phyloP scores from a whole-genome alignment of 306 rosid species.

The Myrica gale region DNA sequence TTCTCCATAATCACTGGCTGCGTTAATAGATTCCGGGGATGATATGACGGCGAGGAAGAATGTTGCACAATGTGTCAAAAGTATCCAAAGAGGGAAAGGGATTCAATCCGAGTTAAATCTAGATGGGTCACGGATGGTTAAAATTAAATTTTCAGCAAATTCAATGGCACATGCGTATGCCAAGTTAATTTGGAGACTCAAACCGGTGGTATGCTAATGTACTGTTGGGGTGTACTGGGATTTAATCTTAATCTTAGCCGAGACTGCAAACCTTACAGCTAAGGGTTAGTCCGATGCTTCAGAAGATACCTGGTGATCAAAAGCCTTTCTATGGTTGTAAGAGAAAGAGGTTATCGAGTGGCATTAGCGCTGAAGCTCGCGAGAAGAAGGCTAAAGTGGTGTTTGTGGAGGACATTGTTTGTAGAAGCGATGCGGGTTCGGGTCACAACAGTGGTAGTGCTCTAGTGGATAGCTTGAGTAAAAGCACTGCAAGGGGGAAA shows the following conservation, averaged over 20 bases:
- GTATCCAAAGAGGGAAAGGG: neutral
- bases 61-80: neutral
- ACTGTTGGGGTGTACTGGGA: no score
- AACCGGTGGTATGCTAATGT: no score
- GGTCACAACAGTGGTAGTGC: neutral
- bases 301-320: conserved; percentile 22
- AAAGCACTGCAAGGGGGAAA: conserved; percentile 22
- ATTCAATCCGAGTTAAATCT: no score
- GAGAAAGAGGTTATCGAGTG: conserved; percentile 10
- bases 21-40: neutral
- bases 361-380: neutral
- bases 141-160: no score
- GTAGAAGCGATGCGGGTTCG: neutral
- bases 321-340: conserved; percentile 25
- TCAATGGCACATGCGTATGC: no score
- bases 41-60: neutral
- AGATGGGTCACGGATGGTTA: no score
- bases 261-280: neutral
- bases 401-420: neutral
- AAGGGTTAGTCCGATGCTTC: conserved; percentile 30
- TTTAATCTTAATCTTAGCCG: neutral
- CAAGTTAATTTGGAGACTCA: no score
- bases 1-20: neutral
- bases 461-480: conserved; percentile 7
- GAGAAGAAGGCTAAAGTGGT: conserved; percentile 20